phyloP scores from a whole-genome alignment of 169 alveolate species.

The Plasmodium vivax region DNA sequence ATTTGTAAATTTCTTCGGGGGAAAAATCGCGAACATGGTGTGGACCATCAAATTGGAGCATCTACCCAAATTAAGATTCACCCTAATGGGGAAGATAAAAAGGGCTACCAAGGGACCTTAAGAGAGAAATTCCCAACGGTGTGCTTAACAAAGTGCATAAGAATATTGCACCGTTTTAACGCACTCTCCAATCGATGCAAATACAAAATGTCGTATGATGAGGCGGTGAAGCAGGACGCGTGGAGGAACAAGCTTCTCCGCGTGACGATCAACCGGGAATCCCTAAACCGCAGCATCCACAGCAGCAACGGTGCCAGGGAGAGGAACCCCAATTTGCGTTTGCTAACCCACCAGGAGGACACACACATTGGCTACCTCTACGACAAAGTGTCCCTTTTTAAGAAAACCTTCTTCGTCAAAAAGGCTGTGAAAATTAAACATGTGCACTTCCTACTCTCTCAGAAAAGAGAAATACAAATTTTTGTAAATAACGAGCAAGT shows the following conservation, averaged over 20 bases:
- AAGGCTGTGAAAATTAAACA: slow-evolving; percentile 24
- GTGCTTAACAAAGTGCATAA: background rate
- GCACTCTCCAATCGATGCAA: background rate
- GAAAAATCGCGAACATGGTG: background rate
- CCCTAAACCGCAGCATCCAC: background rate
- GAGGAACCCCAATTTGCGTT: background rate
- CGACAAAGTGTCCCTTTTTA: slow-evolving; percentile 45
- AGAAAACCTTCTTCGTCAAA: slow-evolving; percentile 30
- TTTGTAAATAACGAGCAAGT: slow-evolving; percentile 23
- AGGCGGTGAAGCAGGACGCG: background rate
- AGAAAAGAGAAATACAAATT: slow-evolving; percentile 5
- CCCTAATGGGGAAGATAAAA: background rate
- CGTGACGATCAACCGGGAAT: background rate
- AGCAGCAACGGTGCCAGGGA: background rate
- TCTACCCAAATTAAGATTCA: background rate
- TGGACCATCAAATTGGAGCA: background rate
- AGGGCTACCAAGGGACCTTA: background rate
- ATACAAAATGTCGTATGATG: background rate
- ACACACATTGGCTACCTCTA: slow-evolving; percentile 43
- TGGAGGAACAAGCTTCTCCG: slow-evolving; percentile 19
- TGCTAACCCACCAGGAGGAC: background rate
- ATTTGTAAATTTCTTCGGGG: background rate
- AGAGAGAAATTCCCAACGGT: background rate
- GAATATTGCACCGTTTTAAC: background rate
- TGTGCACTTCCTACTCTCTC: slow-evolving; percentile 8